Evolutionary conservation across 495 filamentous ascomycete genomes (phyloP).

Genomic region (Xylaria venustula): DNA sequence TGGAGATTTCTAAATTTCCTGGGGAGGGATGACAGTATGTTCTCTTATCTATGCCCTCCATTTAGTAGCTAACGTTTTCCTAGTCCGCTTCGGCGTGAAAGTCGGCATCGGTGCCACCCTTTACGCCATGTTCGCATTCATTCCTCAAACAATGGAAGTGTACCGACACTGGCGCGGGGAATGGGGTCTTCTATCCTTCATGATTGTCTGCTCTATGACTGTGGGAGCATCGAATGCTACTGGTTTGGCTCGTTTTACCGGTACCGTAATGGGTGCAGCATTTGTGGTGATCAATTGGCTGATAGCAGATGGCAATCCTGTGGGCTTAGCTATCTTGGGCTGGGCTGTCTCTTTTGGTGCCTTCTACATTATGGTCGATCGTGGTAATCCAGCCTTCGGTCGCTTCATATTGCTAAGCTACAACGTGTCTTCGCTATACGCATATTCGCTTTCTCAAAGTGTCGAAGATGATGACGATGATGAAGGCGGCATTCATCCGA

Average conservation of each 20-base stretch:
- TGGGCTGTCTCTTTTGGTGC: conserved; percentile 78
- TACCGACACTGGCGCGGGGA: conserved; percentile 92
- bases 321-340: conserved; percentile 71
- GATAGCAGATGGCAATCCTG: conserved; percentile 66
- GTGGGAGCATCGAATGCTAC: conserved; percentile 94
- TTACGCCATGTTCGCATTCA: conserved; percentile 83
- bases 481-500: conserved; percentile 80
- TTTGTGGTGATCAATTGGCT: conserved; percentile 78
- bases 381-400: conserved; percentile 84
- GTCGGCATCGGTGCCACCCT: conserved; percentile 85
- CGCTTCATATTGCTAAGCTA: conserved; percentile 92
- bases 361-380: conserved; percentile 83
- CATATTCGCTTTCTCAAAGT: conserved; percentile 79
- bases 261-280: conserved; percentile 77
- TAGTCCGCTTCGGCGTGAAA: conserved; percentile 77
- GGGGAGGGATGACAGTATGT: conserved; percentile 52
- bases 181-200: conserved; percentile 95
- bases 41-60: background rate
- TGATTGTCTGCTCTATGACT: conserved; percentile 98
- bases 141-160: conserved; percentile 70
- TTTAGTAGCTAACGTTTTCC: conserved; percentile 27
- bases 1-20: conserved; percentile 40
- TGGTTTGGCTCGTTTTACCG: conserved; percentile 79
- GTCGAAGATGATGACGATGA: conserved; percentile 77
- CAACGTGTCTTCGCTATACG: conserved; percentile 94